These are phyloP conservation scores for Amanita pallidorosea DNA, from an alignment of 768 basidiomycete species.

Conservation along the genomic window DNA sequence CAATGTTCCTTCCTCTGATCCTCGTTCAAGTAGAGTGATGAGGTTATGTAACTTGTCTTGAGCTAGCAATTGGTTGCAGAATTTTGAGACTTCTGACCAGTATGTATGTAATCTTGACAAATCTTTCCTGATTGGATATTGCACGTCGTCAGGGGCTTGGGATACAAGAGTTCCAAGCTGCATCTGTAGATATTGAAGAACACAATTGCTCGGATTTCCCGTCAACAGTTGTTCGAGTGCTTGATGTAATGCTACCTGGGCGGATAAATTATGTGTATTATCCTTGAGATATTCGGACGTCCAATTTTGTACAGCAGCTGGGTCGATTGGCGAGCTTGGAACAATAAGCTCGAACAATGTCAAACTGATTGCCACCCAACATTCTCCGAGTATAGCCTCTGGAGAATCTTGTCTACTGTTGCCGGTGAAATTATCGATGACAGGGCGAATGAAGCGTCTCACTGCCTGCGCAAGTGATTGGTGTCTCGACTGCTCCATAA, in stretches of 20 bases:
- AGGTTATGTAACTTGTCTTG: slow-evolving; percentile 41
- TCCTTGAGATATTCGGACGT: slow-evolving; percentile 30
- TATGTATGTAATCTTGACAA: slow-evolving; percentile 45
- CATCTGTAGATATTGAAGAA: slow-evolving; percentile 32
- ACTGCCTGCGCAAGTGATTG: slow-evolving; percentile 23
- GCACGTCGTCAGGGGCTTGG: slow-evolving; percentile 16
- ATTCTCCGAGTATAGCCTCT: slow-evolving; percentile 17
- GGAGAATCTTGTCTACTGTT: slow-evolving; percentile 4
- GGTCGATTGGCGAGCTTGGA: slow-evolving; percentile 82
- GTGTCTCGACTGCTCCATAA: slow-evolving; percentile 22
- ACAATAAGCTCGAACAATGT: slow-evolving; percentile 64
- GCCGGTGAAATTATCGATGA: slow-evolving; percentile 1
- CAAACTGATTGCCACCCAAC: slow-evolving; percentile 53
- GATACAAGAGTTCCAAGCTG: slow-evolving; percentile 19
- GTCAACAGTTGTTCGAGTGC: slow-evolving; percentile 42
- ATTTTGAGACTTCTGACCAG: slow-evolving; percentile 72
- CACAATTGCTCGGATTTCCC: slow-evolving; percentile 44
- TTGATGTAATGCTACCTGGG: slow-evolving; percentile 43
- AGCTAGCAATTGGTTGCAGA: slow-evolving; percentile 48
- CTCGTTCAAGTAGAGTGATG: slow-evolving; percentile 20
- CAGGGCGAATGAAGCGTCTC: slow-evolving; percentile 17
- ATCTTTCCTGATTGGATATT: slow-evolving; percentile 25
- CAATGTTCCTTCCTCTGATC: slow-evolving; percentile 25
- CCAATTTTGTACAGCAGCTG: slow-evolving; percentile 53
- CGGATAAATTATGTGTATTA: slow-evolving; percentile 27